Evolutionary conservation across 2,329 filamentous ascomycete genomes (phyloP).

Genomic region (Botrytis sinoallii): DNA sequence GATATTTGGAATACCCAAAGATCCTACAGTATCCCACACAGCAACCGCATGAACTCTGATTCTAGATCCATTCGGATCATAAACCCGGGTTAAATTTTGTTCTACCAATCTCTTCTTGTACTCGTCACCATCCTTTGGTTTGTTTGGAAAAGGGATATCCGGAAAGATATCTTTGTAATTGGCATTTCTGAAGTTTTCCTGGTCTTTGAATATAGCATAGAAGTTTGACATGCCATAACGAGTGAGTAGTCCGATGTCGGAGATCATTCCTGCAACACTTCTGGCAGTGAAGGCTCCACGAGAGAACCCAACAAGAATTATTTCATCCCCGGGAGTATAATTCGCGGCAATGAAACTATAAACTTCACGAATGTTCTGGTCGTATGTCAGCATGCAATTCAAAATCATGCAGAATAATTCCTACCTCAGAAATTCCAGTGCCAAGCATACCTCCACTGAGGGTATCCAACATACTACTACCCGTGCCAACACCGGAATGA

Average conservation of each 20-base stretch:
- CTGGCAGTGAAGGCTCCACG: constrained; percentile 44
- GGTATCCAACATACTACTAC: constrained; percentile 47
- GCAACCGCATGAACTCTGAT: constrained; percentile 47
- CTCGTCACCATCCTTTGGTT: constrained; percentile 28
- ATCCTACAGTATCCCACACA: constrained; percentile 48
- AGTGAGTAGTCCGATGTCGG: constrained; percentile 40
- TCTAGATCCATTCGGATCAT: constrained; percentile 36
- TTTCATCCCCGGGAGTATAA: constrained; percentile 43
- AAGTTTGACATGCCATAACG: constrained; percentile 44
- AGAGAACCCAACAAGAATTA: constrained; percentile 43
- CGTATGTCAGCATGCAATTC: constrained; percentile 40
- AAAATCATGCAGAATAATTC: not conserved
- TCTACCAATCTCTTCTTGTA: constrained; percentile 42
- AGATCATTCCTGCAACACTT: constrained; percentile 39
- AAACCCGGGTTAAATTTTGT: constrained; percentile 40
- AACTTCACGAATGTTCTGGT: constrained; percentile 47
- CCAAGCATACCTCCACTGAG: constrained; percentile 55
- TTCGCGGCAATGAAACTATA: constrained; percentile 46
- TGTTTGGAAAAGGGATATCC: constrained; percentile 33
- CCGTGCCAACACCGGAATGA: constrained; percentile 58
- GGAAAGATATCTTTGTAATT: constrained; percentile 39
- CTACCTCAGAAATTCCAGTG: constrained; percentile 44
- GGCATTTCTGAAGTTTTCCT: constrained; percentile 36
- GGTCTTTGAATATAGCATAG: constrained; percentile 42
- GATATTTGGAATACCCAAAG: constrained; percentile 42